Evolutionary conservation across 2,329 filamentous ascomycete genomes (phyloP), one percentile per base, ranked within the genome.

Genomic region (Fusarium anguioides): DNA sequence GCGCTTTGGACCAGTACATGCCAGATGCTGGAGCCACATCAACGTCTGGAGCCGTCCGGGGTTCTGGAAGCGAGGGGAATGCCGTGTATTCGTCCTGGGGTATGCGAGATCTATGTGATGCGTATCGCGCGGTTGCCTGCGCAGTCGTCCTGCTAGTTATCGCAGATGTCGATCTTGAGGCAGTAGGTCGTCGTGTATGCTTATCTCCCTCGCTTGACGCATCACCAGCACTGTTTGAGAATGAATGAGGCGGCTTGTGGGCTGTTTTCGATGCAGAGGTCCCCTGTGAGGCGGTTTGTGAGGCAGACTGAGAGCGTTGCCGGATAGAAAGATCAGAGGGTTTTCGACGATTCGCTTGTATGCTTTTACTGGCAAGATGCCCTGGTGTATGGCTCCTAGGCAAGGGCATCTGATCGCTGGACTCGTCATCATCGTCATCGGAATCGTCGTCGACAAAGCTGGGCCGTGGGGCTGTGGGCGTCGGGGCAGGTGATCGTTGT

Each of bases 1-100:
- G 86, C 11, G 89, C 88, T 33, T 82, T 84, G 51, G 87, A 90
- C 88, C 89, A 91, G 79, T 91, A 91, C 89, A 91, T 91, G 71
- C 89, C 89, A 46, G 87, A 89, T 18, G 89, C 86, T 24, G 89
- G 89, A 17, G 89, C 88, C 5, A 84, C 81, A 11, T 84, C 81
- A 18, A 91, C 87, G 58, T 90, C 85, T 8, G 87, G 84, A 3
- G 86, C 86, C 24, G 83, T 84, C 42, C 79, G 80, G 12, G 85
- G 82, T 68, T 87, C 83, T 33, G 83, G 84, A 6, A 89, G 80
- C n/a, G 85, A 80, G 31, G 88, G 88, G 46, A 86, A 88, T 3
- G 82, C 75, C 9, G 80, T 79, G 68, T 86, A 80, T 47, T 81
- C 75, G 20, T 80, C 79, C 29, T 78, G 76, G 8, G 75, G 71